These are phyloP conservation scores for Galerina marginata DNA, from an alignment of 768 basidiomycete genomes.

Conservation along the genomic window DNA sequence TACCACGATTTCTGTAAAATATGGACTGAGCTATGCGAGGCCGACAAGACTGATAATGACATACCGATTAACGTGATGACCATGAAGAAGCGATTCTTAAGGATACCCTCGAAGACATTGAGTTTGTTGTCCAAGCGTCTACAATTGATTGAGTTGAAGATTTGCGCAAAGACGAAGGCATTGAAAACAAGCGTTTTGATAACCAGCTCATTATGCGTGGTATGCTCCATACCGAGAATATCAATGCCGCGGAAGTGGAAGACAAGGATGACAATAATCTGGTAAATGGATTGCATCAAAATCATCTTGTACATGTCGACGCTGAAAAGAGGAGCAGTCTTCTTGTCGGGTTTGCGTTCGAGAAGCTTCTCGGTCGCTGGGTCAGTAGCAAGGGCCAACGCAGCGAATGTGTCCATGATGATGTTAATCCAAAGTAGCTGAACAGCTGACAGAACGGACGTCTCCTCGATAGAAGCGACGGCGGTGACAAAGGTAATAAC, in stretches of 20 bases:
- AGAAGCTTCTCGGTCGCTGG: constrained; percentile 83
- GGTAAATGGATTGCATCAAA: constrained; percentile 85
- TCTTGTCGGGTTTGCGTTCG: constrained; percentile 90
- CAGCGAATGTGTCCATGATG: constrained; percentile 99
- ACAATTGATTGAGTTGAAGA: constrained; percentile 95
- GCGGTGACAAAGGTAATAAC: constrained; percentile 92
- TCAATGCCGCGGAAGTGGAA: constrained; percentile 84
- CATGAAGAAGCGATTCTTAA: constrained; percentile 84
- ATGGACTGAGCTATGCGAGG: constrained; percentile 8
- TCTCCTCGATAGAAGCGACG: constrained; percentile 75
- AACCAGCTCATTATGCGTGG: constrained; percentile 45
- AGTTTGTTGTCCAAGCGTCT: constrained; percentile 83
- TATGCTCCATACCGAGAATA: constrained; percentile 67
- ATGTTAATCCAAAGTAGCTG: constrained; percentile 99
- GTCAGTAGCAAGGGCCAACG: constrained; percentile 96
- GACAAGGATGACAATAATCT: constrained; percentile 80
- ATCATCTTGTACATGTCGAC: constrained; percentile 99
- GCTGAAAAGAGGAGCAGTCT: constrained; percentile 86
- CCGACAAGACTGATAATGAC: constrained; percentile 24
- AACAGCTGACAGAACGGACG: constrained; percentile 91
- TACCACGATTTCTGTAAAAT: constrained; percentile 73
- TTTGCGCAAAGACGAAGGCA: constrained; percentile 97
- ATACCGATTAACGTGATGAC: constrained; percentile 83
- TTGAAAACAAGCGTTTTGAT: constrained; percentile 95
- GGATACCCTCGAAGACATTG: constrained; percentile 88